Evolutionary conservation across 2,329 filamentous ascomycete species (phyloP).

Genomic region (Cladosporium sp.): DNA sequence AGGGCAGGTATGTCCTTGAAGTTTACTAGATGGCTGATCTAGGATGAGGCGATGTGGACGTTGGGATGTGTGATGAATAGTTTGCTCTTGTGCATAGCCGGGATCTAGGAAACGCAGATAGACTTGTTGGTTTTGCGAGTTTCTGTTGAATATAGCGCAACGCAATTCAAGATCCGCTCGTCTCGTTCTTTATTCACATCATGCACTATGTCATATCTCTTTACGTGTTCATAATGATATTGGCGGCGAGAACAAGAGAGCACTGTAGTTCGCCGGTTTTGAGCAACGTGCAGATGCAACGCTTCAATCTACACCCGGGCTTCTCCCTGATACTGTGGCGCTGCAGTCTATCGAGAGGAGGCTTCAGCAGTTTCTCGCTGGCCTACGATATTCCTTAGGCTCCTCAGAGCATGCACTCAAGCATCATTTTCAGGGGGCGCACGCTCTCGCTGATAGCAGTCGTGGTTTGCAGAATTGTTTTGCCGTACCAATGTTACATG

Average conservation of each 20-base stretch:
- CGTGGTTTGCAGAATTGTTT: neutral
- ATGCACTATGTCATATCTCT: too few species aligned
- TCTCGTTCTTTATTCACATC: too few species aligned
- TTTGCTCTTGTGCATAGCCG: neutral
- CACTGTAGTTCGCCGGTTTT: neutral
- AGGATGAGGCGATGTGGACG: neutral
- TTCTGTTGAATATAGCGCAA: neutral
- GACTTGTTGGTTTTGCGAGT: neutral
- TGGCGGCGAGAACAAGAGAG: neutral
- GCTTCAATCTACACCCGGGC: neutral
- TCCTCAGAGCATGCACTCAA: too few species aligned
- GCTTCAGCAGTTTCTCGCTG: too few species aligned
- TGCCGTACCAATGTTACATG: neutral
- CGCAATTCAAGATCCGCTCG: neutral
- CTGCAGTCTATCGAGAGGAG: neutral
- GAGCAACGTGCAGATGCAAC: neutral
- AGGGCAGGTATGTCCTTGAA: slow-evolving; percentile 89
- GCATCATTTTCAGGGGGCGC: neutral
- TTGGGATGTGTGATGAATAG: neutral
- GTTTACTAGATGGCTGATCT: slow-evolving; percentile 68
- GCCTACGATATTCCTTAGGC: too few species aligned
- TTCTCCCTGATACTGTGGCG: neutral
- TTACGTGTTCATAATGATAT: too few species aligned
- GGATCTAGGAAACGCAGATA: neutral
- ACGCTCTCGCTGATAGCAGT: neutral